Evolutionary conservation across 192 early-diverging fungal genomes (phyloP), one percentile per base, ranked within the genome.

Genomic region (Podila epicladia): DNA sequence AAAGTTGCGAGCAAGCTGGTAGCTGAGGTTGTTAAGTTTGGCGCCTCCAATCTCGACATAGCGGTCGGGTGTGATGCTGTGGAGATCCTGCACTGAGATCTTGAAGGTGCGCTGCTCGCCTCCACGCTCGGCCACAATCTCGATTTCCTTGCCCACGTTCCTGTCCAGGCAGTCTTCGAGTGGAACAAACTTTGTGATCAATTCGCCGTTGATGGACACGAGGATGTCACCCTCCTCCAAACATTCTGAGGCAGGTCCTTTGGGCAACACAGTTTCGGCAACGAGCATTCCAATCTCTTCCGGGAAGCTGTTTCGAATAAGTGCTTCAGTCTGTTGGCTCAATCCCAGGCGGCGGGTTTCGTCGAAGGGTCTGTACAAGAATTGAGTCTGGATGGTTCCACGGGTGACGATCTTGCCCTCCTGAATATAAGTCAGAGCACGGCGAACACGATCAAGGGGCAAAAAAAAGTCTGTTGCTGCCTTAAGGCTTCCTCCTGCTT

Each of bases 381-480:
- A 94, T 74, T 92, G 91, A 3, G 87, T 84, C 76, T 94, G 93
- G 50, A 95, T 93, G 11, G 90, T 89, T 17, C 94, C 94, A 37
- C 94, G 82, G 24, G 85, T 72, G 5, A 91, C 87, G 15, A 60
- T 58, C 63, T 77, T 64, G 35, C 83, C 87, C 53, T 76, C 58
- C 67, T 87, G 88, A 65, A 92, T 75, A 69, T 80, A 82, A 5
- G 77, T 74, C 26, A 92, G 69, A 33, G 90, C 91, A 38, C 90
- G 82, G 49, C 84, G 85, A 33, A 92, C 90, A 48, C 94, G 87
- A 70, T 94, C 92, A 41, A 96, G 71, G 12, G 94, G 94, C 35
- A 96, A 91, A 73, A 95, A 96, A 86, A 93, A 96, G 82, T 95
- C 92, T 1, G 94, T 95, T 22, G 94, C 94, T 37, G 93, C 93